Evolutionary conservation across 108 stramenopile genomes (phyloP).

Genomic region (Nannochloropsis oceanica): DNA sequence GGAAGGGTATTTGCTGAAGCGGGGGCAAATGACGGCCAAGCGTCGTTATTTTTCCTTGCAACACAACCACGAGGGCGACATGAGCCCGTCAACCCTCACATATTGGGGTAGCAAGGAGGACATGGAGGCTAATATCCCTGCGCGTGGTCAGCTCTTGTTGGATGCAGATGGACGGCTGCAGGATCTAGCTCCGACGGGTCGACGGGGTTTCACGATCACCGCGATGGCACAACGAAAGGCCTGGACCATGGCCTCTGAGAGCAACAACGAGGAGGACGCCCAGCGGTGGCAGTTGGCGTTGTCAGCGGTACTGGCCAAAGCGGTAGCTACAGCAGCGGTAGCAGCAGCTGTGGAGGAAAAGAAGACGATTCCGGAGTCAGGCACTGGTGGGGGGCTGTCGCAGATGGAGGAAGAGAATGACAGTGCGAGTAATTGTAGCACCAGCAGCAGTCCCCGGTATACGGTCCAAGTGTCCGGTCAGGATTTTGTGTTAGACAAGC

Average conservation of each 20-base stretch:
- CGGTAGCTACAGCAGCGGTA: not conserved
- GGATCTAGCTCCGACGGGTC: not conserved
- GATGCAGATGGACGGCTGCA: not conserved
- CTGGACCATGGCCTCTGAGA: not conserved
- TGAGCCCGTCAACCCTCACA: not conserved
- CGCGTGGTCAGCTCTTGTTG: not conserved
- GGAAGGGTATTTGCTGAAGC: not conserved
- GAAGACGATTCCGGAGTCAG: not conserved
- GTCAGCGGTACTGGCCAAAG: not conserved
- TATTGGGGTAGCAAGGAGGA: not conserved
- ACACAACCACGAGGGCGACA: not conserved
- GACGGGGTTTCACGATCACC: not conserved
- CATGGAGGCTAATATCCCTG: not conserved
- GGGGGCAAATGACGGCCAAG: not conserved
- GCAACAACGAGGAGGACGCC: not conserved
- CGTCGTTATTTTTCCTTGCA: not conserved
- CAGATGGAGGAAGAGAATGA: not conserved
- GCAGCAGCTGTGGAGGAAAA: not conserved
- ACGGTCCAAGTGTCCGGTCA: not conserved
- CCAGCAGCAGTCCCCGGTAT: not conserved
- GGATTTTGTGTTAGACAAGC: conserved; percentile 9
- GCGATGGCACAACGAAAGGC: not conserved
- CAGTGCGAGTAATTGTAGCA: too few relatives aligned
- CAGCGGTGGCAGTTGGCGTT: not conserved
- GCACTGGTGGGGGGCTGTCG: not conserved